Base-by-base conservation (phyloP, 202 grass and related monocot species). In the Schoenoplectus triqueter region DNA sequence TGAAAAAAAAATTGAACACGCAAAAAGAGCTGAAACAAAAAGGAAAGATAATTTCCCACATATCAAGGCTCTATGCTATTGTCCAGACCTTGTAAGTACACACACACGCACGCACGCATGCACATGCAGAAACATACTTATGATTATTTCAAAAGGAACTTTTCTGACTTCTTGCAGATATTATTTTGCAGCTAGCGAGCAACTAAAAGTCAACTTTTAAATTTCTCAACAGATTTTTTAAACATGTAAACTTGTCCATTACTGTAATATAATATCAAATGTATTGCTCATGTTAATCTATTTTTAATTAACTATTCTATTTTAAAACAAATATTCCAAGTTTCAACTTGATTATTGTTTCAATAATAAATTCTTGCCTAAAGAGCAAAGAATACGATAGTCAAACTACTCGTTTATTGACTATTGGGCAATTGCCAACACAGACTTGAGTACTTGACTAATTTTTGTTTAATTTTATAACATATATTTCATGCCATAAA, bases 401-500 rank as follows among this genome's bases (percentile, higher is more conserved):
- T 15, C 6, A 18, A 18, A 46, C 42, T 10, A 50, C 2, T 51
- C 41, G 1, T 67, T 73, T 22, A 18, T 22, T 2, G 2, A 52
- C 46, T n/a, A 44, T 69, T n/a, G 11, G 7, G 13, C 47, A 21
- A 74, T 10, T 72, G 6, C 6, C 17, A n/a, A 40, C 57, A 78
- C 52, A 60, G 44, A 73, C n/a, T 73, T 51, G 70, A 10, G 2
- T 49, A 73, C n/a, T 73, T 51, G 70, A 10, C 7, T 49, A 9
- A 64, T 48, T 63, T 11, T 81, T 81, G 15, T 65, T 46, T 62
- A 62, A 62, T 62, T 3, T 47, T 52, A 8, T 52, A 7, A 52
- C 50, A 52, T 52, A 52, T 52, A 7, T 52, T 52, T 52, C 63
- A 42, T 82, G 40, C 17, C 45, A 57, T 69, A 54, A 83, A 83